Percentiles rank a stretch among this genome's conserved stretches.
These are phyloP conservation scores for Omphalotus olearius DNA, from an alignment of 1,284 basidiomycete species.

Conservation along the genomic window DNA sequence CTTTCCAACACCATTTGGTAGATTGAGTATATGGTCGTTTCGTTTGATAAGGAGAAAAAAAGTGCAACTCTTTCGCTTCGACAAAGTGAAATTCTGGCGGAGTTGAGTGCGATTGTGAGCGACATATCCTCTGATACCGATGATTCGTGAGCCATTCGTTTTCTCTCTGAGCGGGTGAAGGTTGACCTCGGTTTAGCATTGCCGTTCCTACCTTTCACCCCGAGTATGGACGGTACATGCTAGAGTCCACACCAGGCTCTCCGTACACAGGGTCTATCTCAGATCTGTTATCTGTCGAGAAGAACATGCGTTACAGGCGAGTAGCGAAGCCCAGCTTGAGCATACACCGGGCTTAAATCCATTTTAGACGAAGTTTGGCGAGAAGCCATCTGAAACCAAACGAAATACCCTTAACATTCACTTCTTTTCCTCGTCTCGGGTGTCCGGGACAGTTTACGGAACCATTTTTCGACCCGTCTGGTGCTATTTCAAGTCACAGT, in stretches of 20 bases:
- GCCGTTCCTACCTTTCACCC: slow-evolving; percentile 94
- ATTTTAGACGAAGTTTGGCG: slow-evolving; percentile 76
- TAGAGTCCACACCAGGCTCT: slow-evolving; percentile 94
- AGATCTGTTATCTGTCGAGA: slow-evolving; percentile 87
- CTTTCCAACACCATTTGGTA: slow-evolving; percentile 26
- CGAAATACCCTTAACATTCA: slow-evolving; percentile 91
- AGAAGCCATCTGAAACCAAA: slow-evolving; percentile 79
- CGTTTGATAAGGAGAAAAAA: slow-evolving; percentile 76
- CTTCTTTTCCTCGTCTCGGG: slow-evolving; percentile 93
- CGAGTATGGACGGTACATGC: slow-evolving; percentile 98
- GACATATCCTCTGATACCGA: slow-evolving; percentile 62
- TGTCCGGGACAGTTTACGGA: slow-evolving; percentile 89
- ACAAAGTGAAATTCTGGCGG: slow-evolving; percentile 90
- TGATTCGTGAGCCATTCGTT: slow-evolving; percentile 37
- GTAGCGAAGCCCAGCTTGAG: slow-evolving; percentile 11
- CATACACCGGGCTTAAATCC: background rate
- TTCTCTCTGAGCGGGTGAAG: background rate
- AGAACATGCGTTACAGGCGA: slow-evolving; percentile 89
- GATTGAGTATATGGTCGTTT: slow-evolving; percentile 97
- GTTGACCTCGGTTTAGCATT: slow-evolving; percentile 38
- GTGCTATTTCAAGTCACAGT: slow-evolving; percentile 83
- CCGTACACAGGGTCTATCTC: slow-evolving; percentile 88
- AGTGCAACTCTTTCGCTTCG: slow-evolving; percentile 88
- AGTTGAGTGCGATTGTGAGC: slow-evolving; percentile 68
- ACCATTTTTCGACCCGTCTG: slow-evolving; percentile 73